phyloP scores from a whole-genome alignment of 176 grass and related monocot genomes.

The Bonia amplexicaulis region DNA sequence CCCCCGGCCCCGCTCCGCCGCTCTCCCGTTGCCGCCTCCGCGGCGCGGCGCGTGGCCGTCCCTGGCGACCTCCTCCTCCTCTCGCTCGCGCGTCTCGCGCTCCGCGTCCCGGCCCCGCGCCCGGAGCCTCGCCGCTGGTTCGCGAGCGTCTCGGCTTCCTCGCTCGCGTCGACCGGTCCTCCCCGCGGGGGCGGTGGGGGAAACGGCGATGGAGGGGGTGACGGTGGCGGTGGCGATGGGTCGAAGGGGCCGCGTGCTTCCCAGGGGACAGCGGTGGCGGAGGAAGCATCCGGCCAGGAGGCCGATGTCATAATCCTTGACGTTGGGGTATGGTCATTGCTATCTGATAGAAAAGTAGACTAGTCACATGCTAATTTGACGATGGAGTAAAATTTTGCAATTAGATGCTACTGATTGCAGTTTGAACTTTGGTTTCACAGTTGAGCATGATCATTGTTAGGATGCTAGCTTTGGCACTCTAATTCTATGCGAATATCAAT shows the following conservation, averaged over 20 bases:
- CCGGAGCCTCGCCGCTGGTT: slow-evolving; percentile 42
- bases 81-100: neutral
- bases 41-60: too few relatives aligned
- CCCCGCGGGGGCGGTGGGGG: slow-evolving; percentile 34
- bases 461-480: neutral
- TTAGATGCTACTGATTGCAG: neutral
- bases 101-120: too few relatives aligned
- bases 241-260: slow-evolving; percentile 34
- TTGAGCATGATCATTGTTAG: neutral
- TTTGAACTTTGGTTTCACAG: neutral
- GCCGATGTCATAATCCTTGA: slow-evolving; percentile 83
- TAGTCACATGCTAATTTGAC: neutral
- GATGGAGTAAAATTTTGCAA: neutral
- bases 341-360: neutral
- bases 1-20: too few relatives aligned
- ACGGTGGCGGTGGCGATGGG: slow-evolving; percentile 35
- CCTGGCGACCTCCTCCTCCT: neutral
- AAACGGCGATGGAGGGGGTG: slow-evolving; percentile 23
- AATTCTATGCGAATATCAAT: neutral
- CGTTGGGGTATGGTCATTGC: slow-evolving; percentile 60
- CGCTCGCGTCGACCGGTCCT: slow-evolving; percentile 48
- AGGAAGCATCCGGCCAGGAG: slow-evolving; percentile 38
- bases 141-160: neutral
- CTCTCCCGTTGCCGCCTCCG: too few relatives aligned
- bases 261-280: slow-evolving; percentile 35